phyloP scores from a whole-genome alignment of 148 eudicot species.

The Rheum nobile region DNA sequence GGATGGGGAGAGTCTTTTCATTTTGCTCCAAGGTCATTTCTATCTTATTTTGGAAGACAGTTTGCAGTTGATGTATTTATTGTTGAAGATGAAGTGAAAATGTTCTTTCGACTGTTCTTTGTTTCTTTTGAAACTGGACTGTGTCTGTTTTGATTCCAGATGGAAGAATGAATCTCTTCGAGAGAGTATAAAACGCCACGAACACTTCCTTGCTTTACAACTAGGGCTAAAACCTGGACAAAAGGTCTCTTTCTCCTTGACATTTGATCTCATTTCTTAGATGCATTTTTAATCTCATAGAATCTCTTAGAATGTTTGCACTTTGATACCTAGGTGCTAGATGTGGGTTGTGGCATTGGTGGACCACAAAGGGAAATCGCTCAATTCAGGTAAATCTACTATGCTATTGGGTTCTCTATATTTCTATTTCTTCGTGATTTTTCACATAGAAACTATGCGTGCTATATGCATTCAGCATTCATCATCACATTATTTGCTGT shows the following conservation, averaged over 20 bases:
- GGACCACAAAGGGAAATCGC: conserved; percentile 85
- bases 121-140: too few relatives aligned
- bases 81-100: too few relatives aligned
- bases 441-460: too few relatives aligned
- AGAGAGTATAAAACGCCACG: conserved; percentile 91
- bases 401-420: too few relatives aligned
- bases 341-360: conserved; percentile 91
- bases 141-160: conserved; percentile 15
- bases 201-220: conserved; percentile 90
- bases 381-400: conserved; percentile 42
- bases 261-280: too few relatives aligned
- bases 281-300: too few relatives aligned
- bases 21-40: conserved; percentile 66
- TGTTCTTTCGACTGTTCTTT: too few relatives aligned
- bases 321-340: conserved; percentile 46
- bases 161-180: conserved; percentile 88
- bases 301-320: too few relatives aligned
- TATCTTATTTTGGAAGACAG: not conserved
- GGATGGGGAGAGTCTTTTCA: conserved; percentile 99
- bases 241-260: conserved; percentile 29
- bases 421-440: too few relatives aligned
- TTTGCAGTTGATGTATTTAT: too few relatives aligned
- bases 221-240: conserved; percentile 73
- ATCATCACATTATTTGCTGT: too few relatives aligned
- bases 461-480: too few relatives aligned